Evolutionary conservation across 345 rosid genomes (phyloP), one percentile per base, ranked within the genome.

Genomic region (Eucalyptus shirleyi): DNA sequence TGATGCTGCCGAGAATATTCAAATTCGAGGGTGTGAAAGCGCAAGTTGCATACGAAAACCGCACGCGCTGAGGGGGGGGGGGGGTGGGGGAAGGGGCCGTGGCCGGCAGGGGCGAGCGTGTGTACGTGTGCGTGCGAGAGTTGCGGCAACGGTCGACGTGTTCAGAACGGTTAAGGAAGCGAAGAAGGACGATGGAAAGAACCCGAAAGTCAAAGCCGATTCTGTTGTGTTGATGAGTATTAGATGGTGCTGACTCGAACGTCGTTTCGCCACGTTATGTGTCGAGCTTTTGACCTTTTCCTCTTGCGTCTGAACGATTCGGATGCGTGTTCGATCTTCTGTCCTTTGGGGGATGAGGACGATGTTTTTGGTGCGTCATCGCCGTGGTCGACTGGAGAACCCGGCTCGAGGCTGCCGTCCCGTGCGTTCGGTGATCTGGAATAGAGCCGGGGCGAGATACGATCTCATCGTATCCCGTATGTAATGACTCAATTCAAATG

Each of bases 401-500:
- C 32, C 32, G 4, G 32, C 32, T 30, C 34, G 5, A 56, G 30
- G 62, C 62, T 56, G 62, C 62, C 1, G 69, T 30, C 32, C 77
- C 10, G 11, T 12, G 21, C 21, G 12, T n/a, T 16, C 1, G 40
- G 37, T n/a, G 3, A 65, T n/a, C 40, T 65, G 40, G 77, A n/a
- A 4, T 4, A n/a, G 40, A 16, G 6, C 5, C 21, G 6, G 21
- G 19, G 9, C 3, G 3, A 8, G 21, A 9, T 65, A n/a, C 6
- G 2, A 2, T 15, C 6, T 7, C 32, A 1, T n/a, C 2, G 0
- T 65, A 16, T 8, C 6, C 11, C 21, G 1, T 15, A 1, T 16
- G 12, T 8, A 15, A 16, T 8, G 12, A 15, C 37, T 16, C 11
- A 1, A 2, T n/a, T 65, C 2, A 3, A 7, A n/a, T 14, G 19